Evolutionary conservation across 2,329 filamentous ascomycete genomes (phyloP).

Genomic region (Fusarium albidum): DNA sequence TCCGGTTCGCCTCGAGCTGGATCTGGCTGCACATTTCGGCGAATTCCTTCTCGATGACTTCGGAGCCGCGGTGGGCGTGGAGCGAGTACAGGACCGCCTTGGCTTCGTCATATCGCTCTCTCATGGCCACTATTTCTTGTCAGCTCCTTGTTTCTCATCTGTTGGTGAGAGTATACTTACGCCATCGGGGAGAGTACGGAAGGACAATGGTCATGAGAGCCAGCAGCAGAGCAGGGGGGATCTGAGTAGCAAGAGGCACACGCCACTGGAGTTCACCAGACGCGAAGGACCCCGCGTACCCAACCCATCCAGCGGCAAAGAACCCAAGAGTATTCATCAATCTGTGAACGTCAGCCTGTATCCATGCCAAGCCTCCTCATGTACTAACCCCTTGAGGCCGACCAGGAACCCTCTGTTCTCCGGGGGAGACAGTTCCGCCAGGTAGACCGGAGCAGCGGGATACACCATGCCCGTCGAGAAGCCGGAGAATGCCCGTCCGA

Average conservation of each 20-base stretch:
- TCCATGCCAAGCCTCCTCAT: no score
- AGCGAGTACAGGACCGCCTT: conserved; percentile 18
- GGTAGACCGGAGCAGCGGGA: conserved; percentile 44
- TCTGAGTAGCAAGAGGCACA: conserved; percentile 46
- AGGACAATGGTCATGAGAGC: conserved; percentile 30
- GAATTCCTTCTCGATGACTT: conserved; percentile 19
- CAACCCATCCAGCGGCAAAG: conserved; percentile 31
- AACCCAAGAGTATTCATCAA: conserved; percentile 35
- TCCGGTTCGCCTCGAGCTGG: conserved; percentile 11
- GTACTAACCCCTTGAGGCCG: conserved; percentile 47
- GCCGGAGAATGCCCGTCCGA: conserved; percentile 52
- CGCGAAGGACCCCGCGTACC: conserved; percentile 43
- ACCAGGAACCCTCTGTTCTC: conserved; percentile 54
- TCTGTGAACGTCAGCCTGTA: no score
- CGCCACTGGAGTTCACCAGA: conserved; percentile 45
- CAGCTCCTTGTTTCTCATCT: no score
- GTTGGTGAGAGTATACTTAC: no score
- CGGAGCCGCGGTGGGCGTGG: conserved; percentile 11
- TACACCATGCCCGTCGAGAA: conserved; percentile 48
- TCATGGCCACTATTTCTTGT: conserved; percentile 4
- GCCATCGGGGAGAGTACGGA: conserved; percentile 41
- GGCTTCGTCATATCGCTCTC: conserved; percentile 18
- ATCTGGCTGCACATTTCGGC: conserved; percentile 19
- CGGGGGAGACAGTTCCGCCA: conserved; percentile 53
- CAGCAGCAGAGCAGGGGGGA: conserved; percentile 38